phyloP scores from a whole-genome alignment of 805 yeast species.

The Saitoella complicata region DNA sequence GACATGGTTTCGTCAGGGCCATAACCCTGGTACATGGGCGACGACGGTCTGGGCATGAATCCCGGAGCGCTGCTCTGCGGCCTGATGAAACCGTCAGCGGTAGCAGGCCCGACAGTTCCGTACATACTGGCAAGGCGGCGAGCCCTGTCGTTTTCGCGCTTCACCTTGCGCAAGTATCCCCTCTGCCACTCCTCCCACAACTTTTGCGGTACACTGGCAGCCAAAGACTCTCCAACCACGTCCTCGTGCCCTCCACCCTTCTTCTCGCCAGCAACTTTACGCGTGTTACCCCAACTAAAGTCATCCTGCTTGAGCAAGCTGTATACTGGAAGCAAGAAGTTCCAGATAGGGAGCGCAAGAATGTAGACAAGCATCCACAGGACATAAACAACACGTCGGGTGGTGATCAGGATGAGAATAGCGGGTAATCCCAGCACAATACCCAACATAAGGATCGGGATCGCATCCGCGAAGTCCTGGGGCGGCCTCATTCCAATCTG shows the following conservation, averaged over 20 bases:
- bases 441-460: constrained; percentile 62
- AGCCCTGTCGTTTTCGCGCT: too few species aligned
- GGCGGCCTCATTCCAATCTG: constrained; percentile 57
- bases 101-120: too few species aligned
- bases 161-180: too few species aligned
- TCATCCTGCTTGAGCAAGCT: constrained; percentile 87
- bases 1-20: too few species aligned
- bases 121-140: too few species aligned
- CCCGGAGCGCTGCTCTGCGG: too few species aligned
- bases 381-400: constrained; percentile 54
- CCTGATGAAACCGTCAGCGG: too few species aligned
- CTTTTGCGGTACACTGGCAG: too few species aligned
- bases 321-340: constrained; percentile 64
- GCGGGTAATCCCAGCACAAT: constrained; percentile 79
- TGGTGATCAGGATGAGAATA: constrained; percentile 60
- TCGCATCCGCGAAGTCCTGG: constrained; percentile 36
- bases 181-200: too few species aligned
- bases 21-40: too few species aligned
- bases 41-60: too few species aligned
- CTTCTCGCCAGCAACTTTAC: constrained; percentile 55
- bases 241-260: constrained; percentile 49
- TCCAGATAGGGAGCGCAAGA: constrained; percentile 79
- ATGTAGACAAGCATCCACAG: constrained; percentile 69
- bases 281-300: constrained; percentile 92
- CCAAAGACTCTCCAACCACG: constrained; percentile 32